Percentiles rank a stretch among this genome's conserved stretches.
Conservation (phyloP, 1,284 basidiomycete species). For the Limonomyces culmigenus region DNA sequence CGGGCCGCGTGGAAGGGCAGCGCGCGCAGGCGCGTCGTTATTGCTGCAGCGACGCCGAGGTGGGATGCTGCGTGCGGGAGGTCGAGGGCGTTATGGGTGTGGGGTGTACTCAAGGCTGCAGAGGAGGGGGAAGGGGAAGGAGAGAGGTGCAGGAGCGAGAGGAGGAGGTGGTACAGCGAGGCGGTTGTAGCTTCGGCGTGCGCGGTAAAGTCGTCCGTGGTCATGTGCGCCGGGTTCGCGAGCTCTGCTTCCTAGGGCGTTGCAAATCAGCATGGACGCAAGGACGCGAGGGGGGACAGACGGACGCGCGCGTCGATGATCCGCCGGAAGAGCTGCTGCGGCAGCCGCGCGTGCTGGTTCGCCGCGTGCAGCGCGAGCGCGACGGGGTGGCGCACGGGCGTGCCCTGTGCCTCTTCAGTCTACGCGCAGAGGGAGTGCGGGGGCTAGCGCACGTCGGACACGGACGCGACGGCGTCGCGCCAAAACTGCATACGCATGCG, state of each 20-base stretch:
- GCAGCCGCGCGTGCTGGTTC: conserved; percentile 30
- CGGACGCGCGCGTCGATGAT: conserved; percentile 76
- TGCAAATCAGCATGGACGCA: conserved; percentile 3
- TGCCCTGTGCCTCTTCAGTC: conserved; percentile 29
- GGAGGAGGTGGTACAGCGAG: conserved; percentile 63
- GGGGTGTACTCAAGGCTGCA: not conserved
- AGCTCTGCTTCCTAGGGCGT: conserved; percentile 54
- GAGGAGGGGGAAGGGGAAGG: not conserved
- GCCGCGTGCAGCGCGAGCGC: conserved; percentile 59
- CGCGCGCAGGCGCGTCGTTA: conserved; percentile 59
- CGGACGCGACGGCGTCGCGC: conserved; percentile 68
- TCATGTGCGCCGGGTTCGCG: conserved; percentile 48
- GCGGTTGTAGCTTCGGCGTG: conserved; percentile 70
- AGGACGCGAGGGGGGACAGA: conserved; percentile 7
- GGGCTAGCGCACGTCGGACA: conserved; percentile 39
- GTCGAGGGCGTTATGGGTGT: conserved; percentile 14
- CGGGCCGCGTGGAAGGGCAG: conserved; percentile 63
- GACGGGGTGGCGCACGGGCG: conserved; percentile 69
- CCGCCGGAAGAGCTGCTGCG: conserved; percentile 67
- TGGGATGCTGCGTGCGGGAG: conserved; percentile 71
- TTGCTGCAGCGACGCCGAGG: conserved; percentile 54
- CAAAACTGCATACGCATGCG: conserved; percentile 88
- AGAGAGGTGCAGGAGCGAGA: conserved; percentile 49
- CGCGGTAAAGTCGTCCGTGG: conserved; percentile 50
- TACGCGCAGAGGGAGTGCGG: conserved; percentile 3